These are phyloP conservation scores for Beverwykella pulmonaria DNA, from an alignment of 495 filamentous ascomycete genomes.

Conservation along the genomic window DNA sequence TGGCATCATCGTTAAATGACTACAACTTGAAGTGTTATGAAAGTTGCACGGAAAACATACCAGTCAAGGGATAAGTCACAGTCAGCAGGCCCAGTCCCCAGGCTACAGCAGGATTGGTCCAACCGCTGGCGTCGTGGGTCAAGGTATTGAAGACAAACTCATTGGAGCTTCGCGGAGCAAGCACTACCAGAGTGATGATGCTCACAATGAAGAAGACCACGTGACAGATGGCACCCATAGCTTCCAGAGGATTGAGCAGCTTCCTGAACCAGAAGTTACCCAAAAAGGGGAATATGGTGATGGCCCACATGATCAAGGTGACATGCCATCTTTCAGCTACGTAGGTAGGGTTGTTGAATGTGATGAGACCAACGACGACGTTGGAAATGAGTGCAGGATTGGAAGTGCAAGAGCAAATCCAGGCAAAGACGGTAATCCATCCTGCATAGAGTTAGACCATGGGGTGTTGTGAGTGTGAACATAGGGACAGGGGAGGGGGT, in stretches of 20 bases:
- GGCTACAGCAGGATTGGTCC: constrained; percentile 26
- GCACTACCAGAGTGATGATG: constrained; percentile 27
- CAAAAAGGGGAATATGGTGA: constrained; percentile 24
- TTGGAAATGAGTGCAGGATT: constrained; percentile 33
- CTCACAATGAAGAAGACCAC: constrained; percentile 36
- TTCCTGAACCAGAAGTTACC: constrained; percentile 35
- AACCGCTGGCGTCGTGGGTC: constrained; percentile 31
- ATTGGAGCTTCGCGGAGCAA: constrained; percentile 28
- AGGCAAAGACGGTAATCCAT: constrained; percentile 36
- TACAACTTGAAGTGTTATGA: not conserved
- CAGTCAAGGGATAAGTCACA: constrained; percentile 26
- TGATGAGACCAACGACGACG: constrained; percentile 31
- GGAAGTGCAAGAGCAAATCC: constrained; percentile 32
- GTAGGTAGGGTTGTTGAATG: constrained; percentile 33
- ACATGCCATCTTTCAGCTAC: constrained; percentile 33
- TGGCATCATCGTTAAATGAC: not conserved
- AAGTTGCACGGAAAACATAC: constrained; percentile 14
- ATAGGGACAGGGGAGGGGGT: not conserved
- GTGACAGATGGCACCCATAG: constrained; percentile 32
- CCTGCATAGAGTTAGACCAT: constrained; percentile 23
- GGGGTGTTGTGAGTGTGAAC: not conserved
- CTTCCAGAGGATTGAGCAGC: constrained; percentile 35
- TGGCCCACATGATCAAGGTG: constrained; percentile 37
- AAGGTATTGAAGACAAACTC: constrained; percentile 31
- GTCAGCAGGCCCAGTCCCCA: constrained; percentile 33